These are phyloP conservation scores for Candida takata DNA, from an alignment of 805 yeast species.

Conservation along the genomic window DNA sequence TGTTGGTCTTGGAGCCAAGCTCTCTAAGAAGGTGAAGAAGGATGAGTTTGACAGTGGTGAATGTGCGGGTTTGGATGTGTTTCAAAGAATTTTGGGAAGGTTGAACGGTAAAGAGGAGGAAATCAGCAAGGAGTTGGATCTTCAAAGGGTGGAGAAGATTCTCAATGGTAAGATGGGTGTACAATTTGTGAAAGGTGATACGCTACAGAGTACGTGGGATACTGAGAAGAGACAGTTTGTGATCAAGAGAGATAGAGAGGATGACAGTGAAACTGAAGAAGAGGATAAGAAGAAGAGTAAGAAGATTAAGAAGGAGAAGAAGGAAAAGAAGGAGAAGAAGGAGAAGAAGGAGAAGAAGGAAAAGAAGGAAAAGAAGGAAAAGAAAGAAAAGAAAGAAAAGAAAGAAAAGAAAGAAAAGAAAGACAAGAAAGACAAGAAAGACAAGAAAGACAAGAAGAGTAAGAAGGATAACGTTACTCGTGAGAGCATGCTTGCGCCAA, in stretches of 20 bases:
- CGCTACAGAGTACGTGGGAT: constrained; percentile 79
- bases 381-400: constrained; percentile 22
- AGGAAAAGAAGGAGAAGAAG: constrained; percentile 24
- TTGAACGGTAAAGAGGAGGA: constrained; percentile 79
- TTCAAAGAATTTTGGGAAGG: constrained; percentile 84
- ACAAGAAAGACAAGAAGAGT: constrained; percentile 25
- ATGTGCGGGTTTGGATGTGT: constrained; percentile 86
- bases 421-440: constrained; percentile 25
- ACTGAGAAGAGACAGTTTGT: constrained; percentile 37
- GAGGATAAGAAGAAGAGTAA: constrained; percentile 19
- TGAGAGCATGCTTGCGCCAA: constrained; percentile 37
- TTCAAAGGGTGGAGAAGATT: constrained; percentile 59
- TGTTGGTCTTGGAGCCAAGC: constrained; percentile 83
- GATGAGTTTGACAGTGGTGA: constrained; percentile 77
- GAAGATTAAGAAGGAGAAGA: constrained; percentile 22
- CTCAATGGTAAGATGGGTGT: constrained; percentile 87
- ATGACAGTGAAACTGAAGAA: constrained; percentile 23
- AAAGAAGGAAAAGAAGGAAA: constrained; percentile 21
- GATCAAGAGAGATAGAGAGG: constrained; percentile 27
- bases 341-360: constrained; percentile 21
- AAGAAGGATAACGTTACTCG: constrained; percentile 28
- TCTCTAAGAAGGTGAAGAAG: constrained; percentile 46
- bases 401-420: constrained; percentile 24
- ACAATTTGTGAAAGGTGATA: constrained; percentile 80
- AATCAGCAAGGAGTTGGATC: constrained; percentile 57